Evolutionary conservation across 345 rosid genomes (phyloP).

Genomic region (Brassica juncea): DNA sequence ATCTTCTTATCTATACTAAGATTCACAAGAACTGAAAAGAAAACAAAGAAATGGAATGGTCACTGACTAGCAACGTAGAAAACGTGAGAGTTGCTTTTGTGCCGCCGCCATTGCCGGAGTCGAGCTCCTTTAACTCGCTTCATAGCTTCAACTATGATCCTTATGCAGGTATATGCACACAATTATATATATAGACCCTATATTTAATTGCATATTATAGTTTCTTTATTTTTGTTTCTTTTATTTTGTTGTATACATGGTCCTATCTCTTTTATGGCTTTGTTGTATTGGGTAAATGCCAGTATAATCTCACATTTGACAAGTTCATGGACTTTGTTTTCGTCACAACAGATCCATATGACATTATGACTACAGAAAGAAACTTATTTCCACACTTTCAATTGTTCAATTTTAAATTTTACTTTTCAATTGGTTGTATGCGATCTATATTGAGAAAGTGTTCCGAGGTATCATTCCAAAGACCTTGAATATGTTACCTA

Average conservation of each 20-base stretch:
- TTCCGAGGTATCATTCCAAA: slow-evolving; percentile 17
- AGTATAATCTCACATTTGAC: background rate
- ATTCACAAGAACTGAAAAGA: slow-evolving; percentile 15
- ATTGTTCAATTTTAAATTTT: background rate
- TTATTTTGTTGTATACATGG: background rate
- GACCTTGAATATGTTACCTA: slow-evolving; percentile 21
- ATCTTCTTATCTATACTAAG: slow-evolving; percentile 17
- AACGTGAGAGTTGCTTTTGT: slow-evolving; percentile 38
- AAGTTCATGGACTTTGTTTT: background rate
- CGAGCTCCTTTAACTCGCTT: slow-evolving; percentile 60
- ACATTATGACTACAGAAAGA: background rate
- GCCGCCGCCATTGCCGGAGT: slow-evolving; percentile 28
- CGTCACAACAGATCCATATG: background rate
- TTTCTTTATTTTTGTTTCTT: background rate
- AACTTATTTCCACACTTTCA: background rate
- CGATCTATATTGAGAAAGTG: background rate
- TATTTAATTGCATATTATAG: background rate
- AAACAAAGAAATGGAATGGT: slow-evolving; percentile 30
- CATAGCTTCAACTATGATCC: slow-evolving; percentile 62
- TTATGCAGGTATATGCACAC: slow-evolving; percentile 53
- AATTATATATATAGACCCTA: background rate
- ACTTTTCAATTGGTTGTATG: background rate
- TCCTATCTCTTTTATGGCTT: background rate
- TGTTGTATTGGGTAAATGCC: background rate
- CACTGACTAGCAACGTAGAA: slow-evolving; percentile 26